Base-by-base conservation (phyloP, 2,329 filamentous ascomycete genomes). In the Colletotrichum truncatum region DNA sequence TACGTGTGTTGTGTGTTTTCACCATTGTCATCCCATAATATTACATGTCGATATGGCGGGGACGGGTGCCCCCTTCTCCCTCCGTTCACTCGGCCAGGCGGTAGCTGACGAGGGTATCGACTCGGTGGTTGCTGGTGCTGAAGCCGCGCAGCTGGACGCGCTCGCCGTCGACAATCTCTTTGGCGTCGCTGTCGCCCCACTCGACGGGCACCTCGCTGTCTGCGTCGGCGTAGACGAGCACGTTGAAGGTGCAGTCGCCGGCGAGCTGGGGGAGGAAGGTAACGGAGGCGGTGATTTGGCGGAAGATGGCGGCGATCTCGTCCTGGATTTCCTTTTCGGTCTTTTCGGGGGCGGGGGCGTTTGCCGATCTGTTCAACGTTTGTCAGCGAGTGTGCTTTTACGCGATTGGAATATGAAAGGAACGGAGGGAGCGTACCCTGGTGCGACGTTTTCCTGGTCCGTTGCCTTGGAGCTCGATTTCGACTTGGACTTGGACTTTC, bases 121-220 rank as follows among this genome's bases (percentile, higher is more conserved):
- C 95, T 23, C 93, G 88, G 78, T 99, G 96, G 73, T 91, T 97
- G 70, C 91, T 94, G 14, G 96, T 99, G 78, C 94, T 98, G 82
- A 98, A 99, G 70, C 95, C 97, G 66, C 96, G 87, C 74, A 99
- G 82, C 81, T 98, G 94, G 28, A 99, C 96, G 75, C 96, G 94
- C 83, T 99, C 96, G 41, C 93, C 95, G 72, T 96, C 93, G 75
- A 90, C 85, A 69, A 99, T 98, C 83, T 99, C 96, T 82, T 97
- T 98, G 58, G 95, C 94, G 78, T 98, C 96, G 71, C 93, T 97
- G 81, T 99, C 96, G 48, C 96, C 96, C 96, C 96, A 99, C 78
- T 99, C 96, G 64, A 99, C 91, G 4, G 96, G 96, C 12, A 99
- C 96, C 49, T 98, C 95, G 64, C 92, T 96, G 79, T 98, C 94